These are phyloP conservation scores for Maudiozyma humilis DNA, from an alignment of 1,139 yeast species.

Conservation along the genomic window DNA sequence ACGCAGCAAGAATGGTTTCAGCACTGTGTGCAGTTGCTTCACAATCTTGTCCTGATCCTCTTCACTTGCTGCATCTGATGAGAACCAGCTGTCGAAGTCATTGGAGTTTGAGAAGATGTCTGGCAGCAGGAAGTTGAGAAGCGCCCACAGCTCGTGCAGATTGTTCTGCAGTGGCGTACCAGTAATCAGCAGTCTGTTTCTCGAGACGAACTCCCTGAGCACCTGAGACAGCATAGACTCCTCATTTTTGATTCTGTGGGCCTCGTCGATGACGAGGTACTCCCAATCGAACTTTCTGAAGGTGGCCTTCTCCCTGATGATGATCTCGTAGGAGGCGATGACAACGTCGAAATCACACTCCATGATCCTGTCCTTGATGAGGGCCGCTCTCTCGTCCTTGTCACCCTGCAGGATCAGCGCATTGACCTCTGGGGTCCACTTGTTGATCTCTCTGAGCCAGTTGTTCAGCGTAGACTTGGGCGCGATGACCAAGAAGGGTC, in stretches of 20 bases:
- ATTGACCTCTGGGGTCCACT: conserved; percentile 95
- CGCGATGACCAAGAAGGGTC: conserved; percentile 86
- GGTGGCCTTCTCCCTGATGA: conserved; percentile 73
- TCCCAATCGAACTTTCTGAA: conserved; percentile 87
- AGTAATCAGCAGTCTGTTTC: conserved; percentile 77
- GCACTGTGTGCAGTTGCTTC: conserved; percentile 74
- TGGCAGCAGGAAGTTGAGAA: conserved; percentile 80
- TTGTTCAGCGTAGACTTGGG: conserved; percentile 94
- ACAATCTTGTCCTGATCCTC: conserved; percentile 66
- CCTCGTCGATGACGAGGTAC: conserved; percentile 90
- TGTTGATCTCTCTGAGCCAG: conserved; percentile 88
- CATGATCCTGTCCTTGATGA: conserved; percentile 53
- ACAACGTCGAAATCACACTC: conserved; percentile 80
- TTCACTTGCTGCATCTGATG: conserved; percentile 35
- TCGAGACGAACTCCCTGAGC: conserved; percentile 75
- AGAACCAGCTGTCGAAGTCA: conserved; percentile 87
- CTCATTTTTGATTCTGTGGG: conserved; percentile 92
- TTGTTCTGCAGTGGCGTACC: conserved; percentile 96
- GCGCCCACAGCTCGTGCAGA: conserved; percentile 92
- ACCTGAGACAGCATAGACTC: conserved; percentile 85
- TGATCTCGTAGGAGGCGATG: conserved; percentile 88
- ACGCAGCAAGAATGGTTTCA: conserved; percentile 80
- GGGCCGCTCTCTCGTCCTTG: conserved; percentile 61
- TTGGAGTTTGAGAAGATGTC: conserved; percentile 91
- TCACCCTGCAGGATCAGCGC: conserved; percentile 80